phyloP scores from a whole-genome alignment of 257 asterid species.

The Catharanthus roseus region DNA sequence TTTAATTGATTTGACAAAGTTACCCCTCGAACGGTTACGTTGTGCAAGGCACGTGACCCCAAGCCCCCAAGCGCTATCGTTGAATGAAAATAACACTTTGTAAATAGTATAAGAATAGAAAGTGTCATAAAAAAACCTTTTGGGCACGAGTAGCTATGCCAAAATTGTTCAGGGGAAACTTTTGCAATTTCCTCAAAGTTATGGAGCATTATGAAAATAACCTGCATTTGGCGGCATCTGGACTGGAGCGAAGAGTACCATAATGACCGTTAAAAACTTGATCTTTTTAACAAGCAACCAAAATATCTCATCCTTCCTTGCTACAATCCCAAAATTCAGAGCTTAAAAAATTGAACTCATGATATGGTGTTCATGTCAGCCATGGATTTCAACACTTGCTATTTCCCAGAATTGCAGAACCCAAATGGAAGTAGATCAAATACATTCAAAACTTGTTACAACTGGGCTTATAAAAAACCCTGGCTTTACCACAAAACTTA shows the following conservation, averaged over 20 bases:
- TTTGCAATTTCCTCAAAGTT: too few relatives aligned
- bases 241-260: background rate
- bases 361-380: slow-evolving; percentile 40
- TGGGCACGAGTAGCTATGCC: too few relatives aligned
- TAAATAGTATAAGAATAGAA: too few relatives aligned
- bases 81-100: too few relatives aligned
- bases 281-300: background rate
- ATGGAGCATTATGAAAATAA: too few relatives aligned
- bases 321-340: background rate
- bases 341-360: slow-evolving; percentile 24
- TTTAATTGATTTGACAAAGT: too few relatives aligned
- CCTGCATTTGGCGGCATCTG: background rate
- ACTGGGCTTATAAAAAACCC: slow-evolving; percentile 55
- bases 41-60: too few relatives aligned
- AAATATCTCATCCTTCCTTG: slow-evolving; percentile 2
- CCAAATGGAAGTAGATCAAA: slow-evolving; percentile 48
- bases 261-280: background rate
- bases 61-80: too few relatives aligned
- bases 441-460: slow-evolving; percentile 59
- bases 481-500: slow-evolving; percentile 42
- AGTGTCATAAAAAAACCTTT: too few relatives aligned
- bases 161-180: too few relatives aligned
- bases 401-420: slow-evolving; percentile 52
- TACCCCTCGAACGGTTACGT: too few relatives aligned
- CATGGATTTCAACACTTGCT: slow-evolving; percentile 48